Evolutionary conservation across 2,329 filamentous ascomycete genomes (phyloP).

Genomic region (Anthostomella pinea): DNA sequence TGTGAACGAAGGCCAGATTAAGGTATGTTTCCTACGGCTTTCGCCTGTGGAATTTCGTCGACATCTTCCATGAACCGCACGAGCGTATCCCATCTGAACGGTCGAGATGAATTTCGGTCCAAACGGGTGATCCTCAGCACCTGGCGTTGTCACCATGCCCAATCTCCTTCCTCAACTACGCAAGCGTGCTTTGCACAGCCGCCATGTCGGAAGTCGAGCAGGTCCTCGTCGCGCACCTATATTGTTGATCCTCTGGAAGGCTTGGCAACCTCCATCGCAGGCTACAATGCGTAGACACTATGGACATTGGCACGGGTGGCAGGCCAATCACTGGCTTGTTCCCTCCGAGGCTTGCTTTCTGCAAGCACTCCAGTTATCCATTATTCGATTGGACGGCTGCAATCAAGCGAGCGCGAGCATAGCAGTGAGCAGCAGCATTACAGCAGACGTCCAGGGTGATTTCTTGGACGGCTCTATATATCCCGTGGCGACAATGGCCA

Average conservation of each 20-base stretch:
- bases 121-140: constrained; percentile 19
- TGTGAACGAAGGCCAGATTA: constrained; percentile 95
- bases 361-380: constrained; percentile 13
- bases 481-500: too few species aligned
- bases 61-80: constrained; percentile 45
- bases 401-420: constrained; percentile 50
- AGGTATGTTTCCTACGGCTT: constrained; percentile 98
- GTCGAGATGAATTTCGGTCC: constrained; percentile 26
- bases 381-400: constrained; percentile 24
- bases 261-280: constrained; percentile 48
- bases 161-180: constrained; percentile 40
- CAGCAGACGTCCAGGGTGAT: too few species aligned
- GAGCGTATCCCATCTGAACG: constrained; percentile 30
- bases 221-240: constrained; percentile 49
- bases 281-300: constrained; percentile 26
- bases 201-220: constrained; percentile 55
- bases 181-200: constrained; percentile 23
- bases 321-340: constrained; percentile 18
- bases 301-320: constrained; percentile 26
- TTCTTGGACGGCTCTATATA: too few species aligned
- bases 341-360: constrained; percentile 13
- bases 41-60: constrained; percentile 70
- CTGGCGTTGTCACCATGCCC: constrained; percentile 25
- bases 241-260: constrained; percentile 40
- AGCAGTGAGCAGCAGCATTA: constrained; percentile 48